phyloP scores from a whole-genome alignment of 2,329 filamentous ascomycete genomes.

The Endothia cerciana region DNA sequence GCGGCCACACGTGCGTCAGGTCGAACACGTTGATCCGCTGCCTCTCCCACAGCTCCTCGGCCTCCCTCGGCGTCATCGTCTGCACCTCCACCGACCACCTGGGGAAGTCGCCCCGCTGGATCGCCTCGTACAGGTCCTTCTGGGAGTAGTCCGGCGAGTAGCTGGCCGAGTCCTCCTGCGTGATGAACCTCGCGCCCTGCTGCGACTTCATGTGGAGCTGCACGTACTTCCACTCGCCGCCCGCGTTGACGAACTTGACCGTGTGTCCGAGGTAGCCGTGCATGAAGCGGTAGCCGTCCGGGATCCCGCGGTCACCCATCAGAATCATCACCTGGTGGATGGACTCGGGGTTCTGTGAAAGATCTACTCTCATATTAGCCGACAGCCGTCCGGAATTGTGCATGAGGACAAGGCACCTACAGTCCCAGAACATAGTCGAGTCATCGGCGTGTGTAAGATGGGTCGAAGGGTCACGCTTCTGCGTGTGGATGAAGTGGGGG shows the following conservation, averaged over 20 bases:
- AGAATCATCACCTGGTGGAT: constrained; percentile 63
- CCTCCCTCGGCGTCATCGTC: constrained; percentile 54
- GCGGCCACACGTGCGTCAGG: constrained; percentile 62
- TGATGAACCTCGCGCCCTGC: constrained; percentile 56
- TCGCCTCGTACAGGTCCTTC: constrained; percentile 58
- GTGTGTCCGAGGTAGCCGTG: constrained; percentile 60
- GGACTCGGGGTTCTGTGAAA: constrained; percentile 61
- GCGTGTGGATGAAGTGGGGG: constrained; percentile 73
- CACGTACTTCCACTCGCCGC: constrained; percentile 57
- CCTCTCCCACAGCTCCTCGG: constrained; percentile 49
- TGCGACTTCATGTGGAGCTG: constrained; percentile 58
- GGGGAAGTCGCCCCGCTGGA: constrained; percentile 55
- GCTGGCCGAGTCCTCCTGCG: constrained; percentile 52
- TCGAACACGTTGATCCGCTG: constrained; percentile 55
- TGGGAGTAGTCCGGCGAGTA: constrained; percentile 52
- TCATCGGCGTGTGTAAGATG: constrained; percentile 66
- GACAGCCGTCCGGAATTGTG: neutral
- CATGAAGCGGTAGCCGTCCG: constrained; percentile 57
- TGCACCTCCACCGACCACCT: constrained; percentile 61
- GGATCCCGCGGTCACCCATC: constrained; percentile 61
- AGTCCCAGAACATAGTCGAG: constrained; percentile 69
- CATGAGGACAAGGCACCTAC: neutral
- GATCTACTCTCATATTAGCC: constrained; percentile 42
- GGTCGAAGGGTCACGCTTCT: constrained; percentile 73
- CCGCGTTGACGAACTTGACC: constrained; percentile 58